These are phyloP conservation scores for Trichophyton equinum DNA, from an alignment of 2,329 filamentous ascomycete species.

Conservation along the genomic window DNA sequence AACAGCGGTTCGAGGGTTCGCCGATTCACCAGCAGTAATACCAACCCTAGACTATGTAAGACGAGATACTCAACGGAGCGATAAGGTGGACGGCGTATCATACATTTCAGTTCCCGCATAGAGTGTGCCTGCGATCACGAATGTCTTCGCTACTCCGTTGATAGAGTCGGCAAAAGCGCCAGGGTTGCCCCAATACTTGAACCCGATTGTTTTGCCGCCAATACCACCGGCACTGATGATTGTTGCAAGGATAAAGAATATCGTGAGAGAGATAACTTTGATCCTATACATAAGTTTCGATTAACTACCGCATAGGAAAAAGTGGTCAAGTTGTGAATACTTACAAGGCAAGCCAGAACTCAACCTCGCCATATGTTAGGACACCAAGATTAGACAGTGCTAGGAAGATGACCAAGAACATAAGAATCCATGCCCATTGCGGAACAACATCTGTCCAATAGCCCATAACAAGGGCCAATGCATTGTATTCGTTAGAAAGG, in stretches of 20 bases:
- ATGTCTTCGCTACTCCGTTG: conserved; percentile 26
- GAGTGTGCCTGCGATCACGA: conserved; percentile 21
- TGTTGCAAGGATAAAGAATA: conserved; percentile 25
- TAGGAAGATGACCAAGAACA: conserved; percentile 36
- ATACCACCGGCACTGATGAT: conserved; percentile 25
- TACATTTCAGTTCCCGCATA: conserved; percentile 8
- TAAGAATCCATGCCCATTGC: conserved; percentile 36
- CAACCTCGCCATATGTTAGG: conserved; percentile 42
- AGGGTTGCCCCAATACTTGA: conserved; percentile 28
- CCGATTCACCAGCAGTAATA: conserved; percentile 25
- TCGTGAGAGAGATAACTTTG: conserved; percentile 22
- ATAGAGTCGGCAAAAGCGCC: conserved; percentile 25
- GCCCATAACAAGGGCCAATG: conserved; percentile 34
- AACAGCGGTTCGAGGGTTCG: conserved; percentile 35
- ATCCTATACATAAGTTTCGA: conserved; percentile 16
- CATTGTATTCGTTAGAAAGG: conserved; percentile 36
- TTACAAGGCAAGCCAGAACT: conserved; percentile 33
- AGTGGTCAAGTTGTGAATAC: neutral
- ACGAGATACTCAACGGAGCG: neutral
- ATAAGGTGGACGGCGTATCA: neutral
- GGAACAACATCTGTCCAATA: conserved; percentile 36
- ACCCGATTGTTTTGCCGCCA: conserved; percentile 22
- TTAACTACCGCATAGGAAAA: neutral
- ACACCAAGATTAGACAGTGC: conserved; percentile 30
- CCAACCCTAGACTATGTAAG: conserved; percentile 20